phyloP scores from a whole-genome alignment of 306 rosid genomes.

The Chamaecrista fasciculata region DNA sequence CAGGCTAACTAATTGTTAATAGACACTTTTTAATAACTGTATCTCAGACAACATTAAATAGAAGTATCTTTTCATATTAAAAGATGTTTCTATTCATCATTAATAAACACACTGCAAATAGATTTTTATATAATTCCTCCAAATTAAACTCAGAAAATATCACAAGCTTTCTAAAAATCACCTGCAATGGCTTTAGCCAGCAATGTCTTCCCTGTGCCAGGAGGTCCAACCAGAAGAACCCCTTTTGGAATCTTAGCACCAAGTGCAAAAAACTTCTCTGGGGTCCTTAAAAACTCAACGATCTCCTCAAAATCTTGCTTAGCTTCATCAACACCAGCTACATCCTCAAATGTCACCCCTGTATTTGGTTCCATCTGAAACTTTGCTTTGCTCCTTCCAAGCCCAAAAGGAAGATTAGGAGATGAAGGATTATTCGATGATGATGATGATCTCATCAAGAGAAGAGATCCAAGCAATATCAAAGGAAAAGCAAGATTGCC shows the following conservation, averaged over 20 bases:
- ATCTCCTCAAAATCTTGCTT: slow-evolving; percentile 85
- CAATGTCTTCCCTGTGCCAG: slow-evolving; percentile 82
- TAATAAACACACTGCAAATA: no score
- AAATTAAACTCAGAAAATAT: no score
- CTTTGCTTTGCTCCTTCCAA: slow-evolving; percentile 78
- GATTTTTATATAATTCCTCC: no score
- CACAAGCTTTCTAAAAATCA: no score
- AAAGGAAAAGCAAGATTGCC: slow-evolving; percentile 72
- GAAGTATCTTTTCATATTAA: no score
- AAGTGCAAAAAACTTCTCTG: slow-evolving; percentile 74
- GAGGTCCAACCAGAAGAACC: slow-evolving; percentile 67
- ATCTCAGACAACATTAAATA: no score
- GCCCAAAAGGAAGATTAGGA: slow-evolving; percentile 76
- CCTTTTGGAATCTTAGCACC: slow-evolving; percentile 83
- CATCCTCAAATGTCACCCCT: slow-evolving; percentile 78
- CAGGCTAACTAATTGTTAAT: no score
- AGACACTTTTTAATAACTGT: no score
- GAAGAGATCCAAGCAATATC: slow-evolving; percentile 50
- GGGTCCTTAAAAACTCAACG: slow-evolving; percentile 67
- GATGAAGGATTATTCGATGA: slow-evolving; percentile 56
- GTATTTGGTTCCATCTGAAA: slow-evolving; percentile 85
- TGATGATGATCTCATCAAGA: slow-evolving; percentile 45
- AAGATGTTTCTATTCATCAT: no score
- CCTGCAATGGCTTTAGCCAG: slow-evolving; percentile 85
- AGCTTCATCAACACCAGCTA: slow-evolving; percentile 86